Base-by-base conservation (phyloP, 1,139 yeast species). In the Protomyces gravidus region DNA sequence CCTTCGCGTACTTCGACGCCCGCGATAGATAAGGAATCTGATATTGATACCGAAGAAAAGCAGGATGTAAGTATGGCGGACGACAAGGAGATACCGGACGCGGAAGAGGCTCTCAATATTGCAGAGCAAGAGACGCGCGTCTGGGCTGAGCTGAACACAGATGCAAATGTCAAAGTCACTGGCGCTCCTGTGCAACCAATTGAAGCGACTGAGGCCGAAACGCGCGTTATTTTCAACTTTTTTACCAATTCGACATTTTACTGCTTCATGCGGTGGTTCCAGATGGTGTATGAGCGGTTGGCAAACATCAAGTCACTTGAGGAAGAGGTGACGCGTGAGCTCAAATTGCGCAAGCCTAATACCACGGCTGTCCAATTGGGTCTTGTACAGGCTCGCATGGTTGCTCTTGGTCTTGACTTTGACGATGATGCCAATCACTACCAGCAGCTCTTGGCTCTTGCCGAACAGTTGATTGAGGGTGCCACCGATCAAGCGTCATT, bases 401-500 rank as follows among this genome's bases (percentile, higher is more conserved):
- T 89, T 17, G 76, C 80, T 6, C 84, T 84, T 66, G 76, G 80
- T 66, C 86, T 94, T 60, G 62, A 47, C 21, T 46, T 51, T 15
- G 40, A 42, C 21, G 59, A 48, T 21, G 55, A 49, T 32, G 48
- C 48, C 15, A 51, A 51, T 27, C 60, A 47, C 30, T 94, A 92
- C 71, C 73, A 77, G 42, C 97, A 92, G 72, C 80, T 89, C 19
- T 76, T 92, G 62, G 76, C 76, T 1, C 76, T 92, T 62, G 81
- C 95, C 60, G 89, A 83, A 67, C 81, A 83, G 65, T 76, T 90
- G 58, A 86, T 94, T 65, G 95, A 89, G 68, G 96, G 96, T 28
- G 95, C 89, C 45, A 76, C 92, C 59, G 98, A 92, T 68, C 96
- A 89, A 66, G 95, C 86, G 71, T 86, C 94, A 87, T 92, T 87